Evolutionary conservation across 2,329 filamentous ascomycete genomes (phyloP).

Genomic region (Curvularia hawaiiensis): DNA sequence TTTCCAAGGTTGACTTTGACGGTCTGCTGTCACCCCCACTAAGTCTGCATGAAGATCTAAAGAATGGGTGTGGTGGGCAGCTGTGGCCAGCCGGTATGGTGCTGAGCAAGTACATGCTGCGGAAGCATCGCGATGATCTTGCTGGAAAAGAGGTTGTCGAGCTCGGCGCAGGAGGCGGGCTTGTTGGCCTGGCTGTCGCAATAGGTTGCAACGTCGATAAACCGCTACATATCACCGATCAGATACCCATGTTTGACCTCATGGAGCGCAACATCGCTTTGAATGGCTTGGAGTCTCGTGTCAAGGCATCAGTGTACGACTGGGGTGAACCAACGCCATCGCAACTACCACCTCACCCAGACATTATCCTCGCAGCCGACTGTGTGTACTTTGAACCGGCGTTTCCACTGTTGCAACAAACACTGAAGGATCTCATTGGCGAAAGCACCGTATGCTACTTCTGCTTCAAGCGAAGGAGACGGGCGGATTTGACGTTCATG

Average conservation of each 20-base stretch:
- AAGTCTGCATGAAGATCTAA: conserved; percentile 81
- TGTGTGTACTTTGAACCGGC: conserved; percentile 92
- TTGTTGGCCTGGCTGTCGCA: conserved; percentile 73
- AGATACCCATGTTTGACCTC: conserved; percentile 79
- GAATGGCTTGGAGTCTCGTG: conserved; percentile 70
- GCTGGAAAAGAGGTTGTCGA: conserved; percentile 79
- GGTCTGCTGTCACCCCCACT: conserved; percentile 74
- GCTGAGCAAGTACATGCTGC: conserved; percentile 82
- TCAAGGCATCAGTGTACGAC: conserved; percentile 74
- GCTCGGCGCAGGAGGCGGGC: conserved; percentile 87
- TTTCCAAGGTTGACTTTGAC: conserved; percentile 68
- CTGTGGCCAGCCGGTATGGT: conserved; percentile 95
- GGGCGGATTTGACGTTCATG: conserved; percentile 64
- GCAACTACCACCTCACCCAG: conserved; percentile 62
- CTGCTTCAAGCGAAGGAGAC: conserved; percentile 91
- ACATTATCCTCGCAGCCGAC: conserved; percentile 75
- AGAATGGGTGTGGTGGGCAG: conserved; percentile 88
- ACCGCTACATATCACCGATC: conserved; percentile 83
- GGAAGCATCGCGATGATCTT: conserved; percentile 69
- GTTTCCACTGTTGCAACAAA: conserved; percentile 84
- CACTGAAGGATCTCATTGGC: conserved; percentile 74
- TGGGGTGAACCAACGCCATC: conserved; percentile 64
- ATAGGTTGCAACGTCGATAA: conserved; percentile 59
- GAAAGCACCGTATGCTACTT: conserved; percentile 74
- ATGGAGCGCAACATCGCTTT: conserved; percentile 88